Conservation (phyloP, 345 rosid species). For the rapeseed (Brassica napus) region DNA sequence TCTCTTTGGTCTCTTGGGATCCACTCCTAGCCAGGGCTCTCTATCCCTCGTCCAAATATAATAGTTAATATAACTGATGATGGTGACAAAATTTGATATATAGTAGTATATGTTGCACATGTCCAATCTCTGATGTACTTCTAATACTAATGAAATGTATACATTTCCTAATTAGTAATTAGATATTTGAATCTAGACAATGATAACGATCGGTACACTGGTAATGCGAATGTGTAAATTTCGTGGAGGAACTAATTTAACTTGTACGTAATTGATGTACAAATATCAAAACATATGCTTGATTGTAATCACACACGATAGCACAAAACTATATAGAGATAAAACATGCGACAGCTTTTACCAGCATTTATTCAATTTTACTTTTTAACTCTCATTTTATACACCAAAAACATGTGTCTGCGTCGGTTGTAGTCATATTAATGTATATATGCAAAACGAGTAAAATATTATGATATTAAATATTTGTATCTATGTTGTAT, state of each 20-base stretch:
- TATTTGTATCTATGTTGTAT: neutral
- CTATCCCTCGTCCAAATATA: neutral
- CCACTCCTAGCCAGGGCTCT: conserved; percentile 9
- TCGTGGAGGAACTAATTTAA: neutral
- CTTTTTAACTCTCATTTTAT: neutral
- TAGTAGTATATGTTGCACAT: neutral
- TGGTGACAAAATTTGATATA: neutral
- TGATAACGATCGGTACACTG: neutral
- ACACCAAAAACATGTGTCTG: neutral
- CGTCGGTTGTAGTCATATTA: neutral
- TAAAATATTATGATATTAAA: neutral
- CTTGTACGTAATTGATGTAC: neutral
- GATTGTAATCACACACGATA: neutral
- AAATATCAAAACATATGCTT: neutral
- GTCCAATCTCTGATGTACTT: neutral
- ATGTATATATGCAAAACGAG: neutral
- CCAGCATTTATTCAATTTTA: neutral
- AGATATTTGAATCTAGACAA: neutral
- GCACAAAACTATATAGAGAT: neutral
- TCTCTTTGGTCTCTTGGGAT: conserved; percentile 25
- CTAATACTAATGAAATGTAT: neutral
- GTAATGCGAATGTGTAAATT: neutral
- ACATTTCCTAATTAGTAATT: neutral
- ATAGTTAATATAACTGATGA: conserved; percentile 2
- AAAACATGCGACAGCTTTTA: conserved; percentile 15